A percentile compares a stretch with the other conserved stretches of the same genome.
phyloP scores from a whole-genome alignment of 2,329 filamentous ascomycete genomes.

The Fusarium sp. region DNA sequence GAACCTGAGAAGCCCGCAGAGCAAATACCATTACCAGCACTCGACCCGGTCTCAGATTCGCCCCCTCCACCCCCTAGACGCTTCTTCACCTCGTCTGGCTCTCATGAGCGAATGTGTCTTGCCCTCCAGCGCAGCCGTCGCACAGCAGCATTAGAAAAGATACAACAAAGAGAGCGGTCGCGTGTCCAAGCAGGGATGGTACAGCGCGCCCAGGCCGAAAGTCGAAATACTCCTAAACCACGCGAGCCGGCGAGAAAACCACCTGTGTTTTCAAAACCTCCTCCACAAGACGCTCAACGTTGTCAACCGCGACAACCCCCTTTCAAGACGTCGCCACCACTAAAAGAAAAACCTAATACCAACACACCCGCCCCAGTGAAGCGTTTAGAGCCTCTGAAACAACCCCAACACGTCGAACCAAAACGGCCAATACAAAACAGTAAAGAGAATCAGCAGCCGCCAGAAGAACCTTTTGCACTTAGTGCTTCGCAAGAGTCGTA shows the following conservation, averaged over 20 bases:
- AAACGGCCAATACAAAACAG: slow-evolving; percentile 1
- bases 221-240: slow-evolving; percentile 9
- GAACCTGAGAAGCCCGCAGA: slow-evolving; percentile 28
- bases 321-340: background rate
- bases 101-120: slow-evolving; percentile 53
- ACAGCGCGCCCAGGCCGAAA: slow-evolving; percentile 31
- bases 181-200: slow-evolving; percentile 42
- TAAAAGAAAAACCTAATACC: slow-evolving; percentile 10
- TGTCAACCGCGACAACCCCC: slow-evolving; percentile 5
- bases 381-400: slow-evolving; percentile 4
- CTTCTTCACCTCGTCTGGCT: slow-evolving; percentile 58
- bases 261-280: background rate
- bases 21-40: slow-evolving; percentile 37
- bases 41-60: slow-evolving; percentile 17
- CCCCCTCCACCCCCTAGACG: slow-evolving; percentile 41
- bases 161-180: slow-evolving; percentile 47
- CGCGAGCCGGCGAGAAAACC: background rate
- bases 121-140: slow-evolving; percentile 56
- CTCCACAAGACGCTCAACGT: background rate
- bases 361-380: background rate
- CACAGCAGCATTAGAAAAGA: slow-evolving; percentile 51
- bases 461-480: slow-evolving; percentile 16
- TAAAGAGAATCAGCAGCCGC: slow-evolving; percentile 49
- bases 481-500: slow-evolving; percentile 57
- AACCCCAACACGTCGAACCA: background rate